Evolutionary conservation across 1,284 basidiomycete species (phyloP), one percentile per base, ranked within the genome.

Genomic region (Takashimella tepidaria): DNA sequence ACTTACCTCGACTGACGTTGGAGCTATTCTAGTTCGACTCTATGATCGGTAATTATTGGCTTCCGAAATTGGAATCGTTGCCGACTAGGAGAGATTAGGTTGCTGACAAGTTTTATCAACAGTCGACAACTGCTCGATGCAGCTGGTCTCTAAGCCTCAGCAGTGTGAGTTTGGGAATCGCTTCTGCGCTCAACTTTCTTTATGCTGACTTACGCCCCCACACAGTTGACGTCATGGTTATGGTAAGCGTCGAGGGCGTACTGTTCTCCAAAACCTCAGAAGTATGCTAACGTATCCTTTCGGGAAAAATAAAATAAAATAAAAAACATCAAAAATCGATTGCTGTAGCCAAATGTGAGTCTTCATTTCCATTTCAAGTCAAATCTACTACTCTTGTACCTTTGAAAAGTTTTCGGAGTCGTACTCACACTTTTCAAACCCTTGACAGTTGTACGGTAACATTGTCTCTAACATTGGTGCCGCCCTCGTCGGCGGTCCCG

Each of bases 101-200:
- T 8, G 31, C 31, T 37, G 31, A 37, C 31, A n/a, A n/a, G n/a
- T n/a, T n/a, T 37, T 37, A 8, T 37, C 31, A 8, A 8, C 31
- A 37, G 92, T 97, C 64, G 93, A 98, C 78, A 98, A 98, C 81
- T 95, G 93, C 54, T 95, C 93, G 50, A 98, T 98, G 95, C 95
- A 98, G 79, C 87, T 98, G 62, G 95, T 98, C 59, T 88, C 91
- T 45, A 89, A 86, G 67, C 95, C 95, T 25, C 82, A 83, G 67
- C 96, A 98, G 77, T 98, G 57, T 37, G 59, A 60, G 31, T 37
- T 8, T 8, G 16, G 31, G 31, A 8, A 16, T 8, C 16, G 16
- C 31, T 37, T 37, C 31, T 8, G n/a, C n/a, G n/a, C n/a, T n/a
- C n/a, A n/a, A n/a, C n/a, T n/a, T n/a, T n/a, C n/a, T n/a, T n/a